Base-by-base conservation (phyloP, 164 flowering plant genomes). In the Vitis rupestris region DNA sequence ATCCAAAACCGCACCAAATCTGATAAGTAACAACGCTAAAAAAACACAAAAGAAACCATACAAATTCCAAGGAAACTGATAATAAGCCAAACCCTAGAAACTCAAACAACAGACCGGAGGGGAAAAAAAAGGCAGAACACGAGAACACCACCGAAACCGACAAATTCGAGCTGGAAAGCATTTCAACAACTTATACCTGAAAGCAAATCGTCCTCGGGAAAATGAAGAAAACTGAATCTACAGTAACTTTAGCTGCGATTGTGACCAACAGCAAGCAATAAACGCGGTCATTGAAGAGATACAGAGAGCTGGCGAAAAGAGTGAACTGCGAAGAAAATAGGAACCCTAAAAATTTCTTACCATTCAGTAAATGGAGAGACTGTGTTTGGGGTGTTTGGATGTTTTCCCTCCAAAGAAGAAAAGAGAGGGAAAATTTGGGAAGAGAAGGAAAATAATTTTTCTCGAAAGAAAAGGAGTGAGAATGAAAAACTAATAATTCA, bases 371-470 rank as follows among this genome's bases (percentile, higher is more conserved):
- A 52, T n/a, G 14, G 31, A 61, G 17, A 19, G 58, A 30, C 59
- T 9, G 44, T 37, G 50, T 37, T 53, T 55, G 19, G 9, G 31
- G 1, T 10, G 37, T 50, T 65, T 66, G 64, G 50, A 23, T 44
- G 44, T 72, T 74, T 79, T 81, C 83, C 84, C 84, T 79, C 84
- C 87, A 79, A 74, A 67, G 78, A 61, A 9, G 19, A 64, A 66
- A 68, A 59, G 74, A 81, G 83, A 76, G 87, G 80, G 82, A 76
- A 74, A 78, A 66, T 37, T 37, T 10, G 67, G 68, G 13, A 65
- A 71, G 69, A 69, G 71, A 75, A 67, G 65, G 75, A 75, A 75
- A 63, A 75, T 66, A 70, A 59, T 65, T 61, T 64, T 73, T 64
- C 59, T 53, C 48, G 65, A 23, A 65, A 65, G 60, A 50, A 58